These are phyloP conservation scores for Suhomyces maxii DNA, from an alignment of 1,139 yeast species.

Conservation along the genomic window DNA sequence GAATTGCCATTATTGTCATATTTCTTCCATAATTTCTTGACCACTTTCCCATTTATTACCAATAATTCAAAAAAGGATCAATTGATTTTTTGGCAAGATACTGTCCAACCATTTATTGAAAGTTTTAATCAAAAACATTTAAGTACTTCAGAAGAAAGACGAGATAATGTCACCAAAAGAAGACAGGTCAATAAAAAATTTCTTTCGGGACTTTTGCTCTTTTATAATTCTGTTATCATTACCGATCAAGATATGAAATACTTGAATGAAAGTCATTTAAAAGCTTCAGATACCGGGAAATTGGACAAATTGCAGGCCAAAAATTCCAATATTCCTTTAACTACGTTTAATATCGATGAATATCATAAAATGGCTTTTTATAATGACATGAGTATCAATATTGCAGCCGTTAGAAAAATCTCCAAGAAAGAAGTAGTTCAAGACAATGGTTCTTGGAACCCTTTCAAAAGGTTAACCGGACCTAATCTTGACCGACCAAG, in stretches of 20 bases:
- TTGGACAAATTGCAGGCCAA: slow-evolving; percentile 33
- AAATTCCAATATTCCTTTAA: slow-evolving; percentile 1
- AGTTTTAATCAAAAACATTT: slow-evolving; percentile 70
- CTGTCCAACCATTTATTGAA: slow-evolving; percentile 79
- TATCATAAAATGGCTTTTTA: slow-evolving; percentile 41
- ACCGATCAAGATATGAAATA: slow-evolving; percentile 59
- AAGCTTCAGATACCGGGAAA: slow-evolving; percentile 55
- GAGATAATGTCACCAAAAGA: slow-evolving; percentile 73
- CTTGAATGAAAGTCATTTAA: slow-evolving; percentile 47
- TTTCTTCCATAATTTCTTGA: slow-evolving; percentile 60
- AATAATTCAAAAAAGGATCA: slow-evolving; percentile 47
- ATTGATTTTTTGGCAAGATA: slow-evolving; percentile 68
- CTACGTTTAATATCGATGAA: slow-evolving; percentile 23
- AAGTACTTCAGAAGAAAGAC: slow-evolving; percentile 65
- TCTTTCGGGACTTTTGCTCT: slow-evolving; percentile 59
- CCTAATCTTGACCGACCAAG: slow-evolving; percentile 19
- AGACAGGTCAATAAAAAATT: slow-evolving; percentile 60
- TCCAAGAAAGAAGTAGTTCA: background rate
- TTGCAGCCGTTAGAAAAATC: slow-evolving; percentile 58
- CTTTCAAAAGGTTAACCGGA: slow-evolving; percentile 18
- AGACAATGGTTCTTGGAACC: slow-evolving; percentile 25
- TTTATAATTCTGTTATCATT: slow-evolving; percentile 75
- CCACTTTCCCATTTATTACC: slow-evolving; percentile 73
- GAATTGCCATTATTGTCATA: slow-evolving; percentile 60
- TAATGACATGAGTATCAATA: slow-evolving; percentile 62